Percentiles rank a stretch among this genome's conserved stretches.
These are phyloP conservation scores for Pelargonium citronellum DNA, from an alignment of 441 rosid species.

Conservation along the genomic window DNA sequence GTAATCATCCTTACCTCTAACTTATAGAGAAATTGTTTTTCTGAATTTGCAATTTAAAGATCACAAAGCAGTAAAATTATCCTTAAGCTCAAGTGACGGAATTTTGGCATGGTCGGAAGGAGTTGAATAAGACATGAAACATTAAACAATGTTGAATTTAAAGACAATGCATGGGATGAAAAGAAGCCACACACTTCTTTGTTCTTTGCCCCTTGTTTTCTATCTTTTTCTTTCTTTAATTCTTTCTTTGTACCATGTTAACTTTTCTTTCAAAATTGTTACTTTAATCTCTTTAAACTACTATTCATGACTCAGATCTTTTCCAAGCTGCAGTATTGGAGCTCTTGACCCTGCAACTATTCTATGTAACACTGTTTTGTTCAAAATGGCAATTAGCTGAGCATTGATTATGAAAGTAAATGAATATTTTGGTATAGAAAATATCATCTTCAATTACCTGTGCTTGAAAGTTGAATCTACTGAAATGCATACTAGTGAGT, in stretches of 20 bases:
- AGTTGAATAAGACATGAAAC: neutral
- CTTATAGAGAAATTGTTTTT: too few relatives aligned
- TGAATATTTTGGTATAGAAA: neutral
- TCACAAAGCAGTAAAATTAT: too few relatives aligned
- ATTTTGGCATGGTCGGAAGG: neutral
- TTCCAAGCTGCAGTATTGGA: neutral
- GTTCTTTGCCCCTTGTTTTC: neutral
- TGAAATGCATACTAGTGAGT: too few relatives aligned
- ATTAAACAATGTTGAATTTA: neutral
- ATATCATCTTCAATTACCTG: neutral
- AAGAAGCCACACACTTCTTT: neutral
- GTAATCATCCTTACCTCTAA: too few relatives aligned
- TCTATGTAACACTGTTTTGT: neutral
- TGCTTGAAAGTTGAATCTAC: too few relatives aligned
- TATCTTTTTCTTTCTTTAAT: neutral
- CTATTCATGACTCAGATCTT: constrained; percentile 2
- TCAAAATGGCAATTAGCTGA: neutral
- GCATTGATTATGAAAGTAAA: neutral
- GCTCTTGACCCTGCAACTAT: neutral
- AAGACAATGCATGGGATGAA: neutral
- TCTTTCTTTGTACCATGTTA: constrained; percentile 6
- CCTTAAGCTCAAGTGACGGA: neutral
- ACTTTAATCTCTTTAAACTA: neutral
- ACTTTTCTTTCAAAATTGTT: neutral
- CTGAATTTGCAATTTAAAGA: too few relatives aligned